Evolutionary conservation across 2,329 filamentous ascomycete species (phyloP).

Genomic region (Calonectria leucothoes): DNA sequence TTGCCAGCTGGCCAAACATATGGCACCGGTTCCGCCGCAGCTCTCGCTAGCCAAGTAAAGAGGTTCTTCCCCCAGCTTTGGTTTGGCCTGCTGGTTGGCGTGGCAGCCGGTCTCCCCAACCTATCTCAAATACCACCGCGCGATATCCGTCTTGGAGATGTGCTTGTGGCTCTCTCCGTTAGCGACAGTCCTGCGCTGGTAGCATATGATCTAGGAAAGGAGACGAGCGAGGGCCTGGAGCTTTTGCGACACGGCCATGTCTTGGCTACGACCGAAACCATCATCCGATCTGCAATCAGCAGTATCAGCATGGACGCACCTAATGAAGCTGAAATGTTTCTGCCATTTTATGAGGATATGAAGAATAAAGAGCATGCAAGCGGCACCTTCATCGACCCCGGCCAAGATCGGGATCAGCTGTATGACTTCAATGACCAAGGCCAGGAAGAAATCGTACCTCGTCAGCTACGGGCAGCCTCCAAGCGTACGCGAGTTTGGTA

Average conservation of each 20-base stretch:
- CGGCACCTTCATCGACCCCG: conserved; percentile 47
- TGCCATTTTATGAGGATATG: conserved; percentile 39
- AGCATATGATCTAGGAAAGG: conserved; percentile 49
- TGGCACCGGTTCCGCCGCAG: conserved; percentile 47
- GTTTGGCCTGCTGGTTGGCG: conserved; percentile 52
- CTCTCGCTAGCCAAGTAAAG: conserved; percentile 49
- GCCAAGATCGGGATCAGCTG: conserved; percentile 43
- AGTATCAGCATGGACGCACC: conserved; percentile 43
- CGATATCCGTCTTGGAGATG: conserved; percentile 52
- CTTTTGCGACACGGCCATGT: conserved; percentile 39
- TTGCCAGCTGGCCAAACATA: conserved; percentile 49
- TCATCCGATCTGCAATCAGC: conserved; percentile 49
- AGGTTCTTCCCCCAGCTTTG: conserved; percentile 50
- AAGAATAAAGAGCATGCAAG: conserved; percentile 33
- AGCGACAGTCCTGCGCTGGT: conserved; percentile 42
- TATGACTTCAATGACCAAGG: conserved; percentile 19
- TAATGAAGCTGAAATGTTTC: conserved; percentile 35
- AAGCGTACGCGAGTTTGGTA: conserved; percentile 48
- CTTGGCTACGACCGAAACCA: conserved; percentile 41
- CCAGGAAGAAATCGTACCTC: conserved; percentile 19
- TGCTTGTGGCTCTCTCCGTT: conserved; percentile 46
- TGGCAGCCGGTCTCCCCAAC: conserved; percentile 51
- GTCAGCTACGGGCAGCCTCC: conserved; percentile 26
- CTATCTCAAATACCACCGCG: conserved; percentile 24
- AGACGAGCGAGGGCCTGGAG: conserved; percentile 42